phyloP scores from a whole-genome alignment of 352 stramenopile species.

The Phytopythium kandeliae region DNA sequence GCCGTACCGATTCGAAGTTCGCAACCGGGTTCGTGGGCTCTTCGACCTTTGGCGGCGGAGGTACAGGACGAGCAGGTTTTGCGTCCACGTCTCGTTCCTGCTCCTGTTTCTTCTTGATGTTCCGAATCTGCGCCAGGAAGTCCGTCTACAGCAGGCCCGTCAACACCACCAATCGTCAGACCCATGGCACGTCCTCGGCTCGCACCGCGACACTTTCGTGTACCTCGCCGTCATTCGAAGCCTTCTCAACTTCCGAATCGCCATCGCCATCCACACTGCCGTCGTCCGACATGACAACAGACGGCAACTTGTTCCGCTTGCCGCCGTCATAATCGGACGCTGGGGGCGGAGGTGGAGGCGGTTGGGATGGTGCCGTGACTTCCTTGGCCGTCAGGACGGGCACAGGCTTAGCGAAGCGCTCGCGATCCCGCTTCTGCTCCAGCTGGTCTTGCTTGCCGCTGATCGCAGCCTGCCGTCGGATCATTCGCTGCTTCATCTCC shows the following conservation, averaged over 20 bases:
- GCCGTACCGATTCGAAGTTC: conserved; percentile 50
- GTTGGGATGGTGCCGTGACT: conserved; percentile 40
- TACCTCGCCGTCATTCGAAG: conserved; percentile 68
- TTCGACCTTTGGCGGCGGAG: conserved; percentile 35
- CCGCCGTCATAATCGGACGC: conserved; percentile 23
- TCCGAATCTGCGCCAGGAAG: conserved; percentile 72
- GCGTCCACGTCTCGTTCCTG: conserved; percentile 15
- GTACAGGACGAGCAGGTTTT: conserved; percentile 16
- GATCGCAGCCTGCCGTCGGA: conserved; percentile 66
- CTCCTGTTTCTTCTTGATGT: conserved; percentile 81
- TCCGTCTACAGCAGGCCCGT: conserved; percentile 37
- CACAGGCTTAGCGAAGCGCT: conserved; percentile 64
- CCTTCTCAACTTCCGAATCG: conserved; percentile 41
- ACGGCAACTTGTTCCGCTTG: conserved; percentile 49
- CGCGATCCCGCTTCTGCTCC: conserved; percentile 71
- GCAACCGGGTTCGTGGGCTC: conserved; percentile 51
- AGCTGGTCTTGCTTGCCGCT: conserved; percentile 82
- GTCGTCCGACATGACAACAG: conserved; percentile 80
- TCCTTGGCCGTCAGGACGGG: conserved; percentile 77
- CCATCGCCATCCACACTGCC: conserved; percentile 46
- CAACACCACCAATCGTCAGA: conserved; percentile 3
- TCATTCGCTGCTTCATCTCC: conserved; percentile 79
- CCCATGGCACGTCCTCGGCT: not conserved
- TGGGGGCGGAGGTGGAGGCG: conserved; percentile 40
- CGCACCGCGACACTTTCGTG: not conserved